phyloP scores from a whole-genome alignment of 495 filamentous ascomycete genomes.

The Penicillium pulvis region DNA sequence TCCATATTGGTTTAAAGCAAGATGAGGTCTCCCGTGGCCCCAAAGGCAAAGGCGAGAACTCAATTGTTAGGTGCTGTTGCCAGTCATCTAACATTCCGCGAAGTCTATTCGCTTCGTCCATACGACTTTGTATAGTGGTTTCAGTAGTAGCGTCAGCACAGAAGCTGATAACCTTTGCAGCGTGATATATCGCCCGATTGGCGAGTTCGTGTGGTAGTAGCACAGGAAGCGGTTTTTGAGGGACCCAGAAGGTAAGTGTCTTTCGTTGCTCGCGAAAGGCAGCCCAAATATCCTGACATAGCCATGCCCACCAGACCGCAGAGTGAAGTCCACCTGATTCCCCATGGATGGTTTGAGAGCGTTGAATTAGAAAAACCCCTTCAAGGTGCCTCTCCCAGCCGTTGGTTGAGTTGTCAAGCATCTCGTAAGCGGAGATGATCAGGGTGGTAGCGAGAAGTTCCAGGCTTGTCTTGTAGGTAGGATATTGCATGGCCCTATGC shows the following conservation, averaged over 20 bases:
- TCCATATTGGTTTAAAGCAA: slow-evolving; percentile 21
- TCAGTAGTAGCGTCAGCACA: slow-evolving; percentile 9
- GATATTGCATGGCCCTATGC: slow-evolving; percentile 30
- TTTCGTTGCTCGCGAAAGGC: slow-evolving; percentile 32
- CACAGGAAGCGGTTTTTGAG: slow-evolving; percentile 21
- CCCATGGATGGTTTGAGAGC: slow-evolving; percentile 29
- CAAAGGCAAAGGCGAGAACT: slow-evolving; percentile 27
- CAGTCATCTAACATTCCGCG: slow-evolving; percentile 27
- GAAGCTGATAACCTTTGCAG: slow-evolving; percentile 21
- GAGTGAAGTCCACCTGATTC: slow-evolving; percentile 31
- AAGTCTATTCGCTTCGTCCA: slow-evolving; percentile 17
- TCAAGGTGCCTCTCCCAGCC: slow-evolving; percentile 34
- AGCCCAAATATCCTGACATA: slow-evolving; percentile 34
- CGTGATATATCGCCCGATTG: slow-evolving; percentile 17
- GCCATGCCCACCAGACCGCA: slow-evolving; percentile 36
- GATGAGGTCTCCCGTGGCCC: not conserved
- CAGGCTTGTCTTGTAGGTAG: slow-evolving; percentile 22
- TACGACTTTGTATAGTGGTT: slow-evolving; percentile 10
- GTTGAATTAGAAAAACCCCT: slow-evolving; percentile 33
- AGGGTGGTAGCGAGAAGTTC: slow-evolving; percentile 30
- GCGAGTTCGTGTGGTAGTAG: slow-evolving; percentile 17
- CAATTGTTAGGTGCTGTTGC: slow-evolving; percentile 25
- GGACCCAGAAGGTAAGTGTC: slow-evolving; percentile 28
- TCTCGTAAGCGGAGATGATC: slow-evolving; percentile 32
- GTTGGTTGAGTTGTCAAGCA: slow-evolving; percentile 31